These are phyloP conservation scores for Fomitopsis schrenkii DNA, from an alignment of 1,284 basidiomycete genomes.

Conservation along the genomic window DNA sequence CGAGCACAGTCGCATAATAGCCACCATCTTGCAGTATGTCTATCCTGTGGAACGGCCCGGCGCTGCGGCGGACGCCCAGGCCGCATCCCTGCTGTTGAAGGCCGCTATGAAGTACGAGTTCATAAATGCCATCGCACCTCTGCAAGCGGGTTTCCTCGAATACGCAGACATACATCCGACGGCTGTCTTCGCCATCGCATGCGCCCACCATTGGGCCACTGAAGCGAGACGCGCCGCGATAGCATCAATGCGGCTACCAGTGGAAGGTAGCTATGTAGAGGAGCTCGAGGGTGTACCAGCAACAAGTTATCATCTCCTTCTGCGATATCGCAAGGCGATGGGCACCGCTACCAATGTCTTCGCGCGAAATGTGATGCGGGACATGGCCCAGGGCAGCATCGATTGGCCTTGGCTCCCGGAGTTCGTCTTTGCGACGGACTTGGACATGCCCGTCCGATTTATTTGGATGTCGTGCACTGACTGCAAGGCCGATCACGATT, in stretches of 20 bases:
- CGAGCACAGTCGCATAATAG: not conserved
- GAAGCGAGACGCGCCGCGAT: slow-evolving; percentile 11
- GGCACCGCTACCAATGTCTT: not conserved
- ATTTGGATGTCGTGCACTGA: too few species aligned
- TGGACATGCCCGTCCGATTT: too few species aligned
- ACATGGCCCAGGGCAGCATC: too few species aligned
- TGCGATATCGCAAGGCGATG: not conserved
- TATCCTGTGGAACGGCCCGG: slow-evolving; percentile 12
- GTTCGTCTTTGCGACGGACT: too few species aligned
- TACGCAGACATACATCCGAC: slow-evolving; percentile 5
- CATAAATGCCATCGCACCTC: not conserved
- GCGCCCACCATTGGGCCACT: slow-evolving; percentile 5
- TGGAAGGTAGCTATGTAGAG: not conserved
- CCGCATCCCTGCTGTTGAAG: slow-evolving; percentile 9
- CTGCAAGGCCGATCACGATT: too few species aligned
- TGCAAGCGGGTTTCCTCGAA: slow-evolving; percentile 1
- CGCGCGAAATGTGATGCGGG: not conserved
- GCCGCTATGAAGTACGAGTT: slow-evolving; percentile 22
- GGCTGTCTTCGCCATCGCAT: slow-evolving; percentile 12
- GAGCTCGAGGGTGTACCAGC: slow-evolving; percentile 12
- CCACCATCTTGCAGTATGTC: slow-evolving; percentile 40
- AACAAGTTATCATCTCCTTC: slow-evolving; percentile 7
- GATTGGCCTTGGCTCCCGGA: too few species aligned
- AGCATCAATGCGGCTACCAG: not conserved
- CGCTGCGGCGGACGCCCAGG: not conserved